phyloP scores from a whole-genome alignment of 176 grass and related monocot species.

The Pontederia paniculata region DNA sequence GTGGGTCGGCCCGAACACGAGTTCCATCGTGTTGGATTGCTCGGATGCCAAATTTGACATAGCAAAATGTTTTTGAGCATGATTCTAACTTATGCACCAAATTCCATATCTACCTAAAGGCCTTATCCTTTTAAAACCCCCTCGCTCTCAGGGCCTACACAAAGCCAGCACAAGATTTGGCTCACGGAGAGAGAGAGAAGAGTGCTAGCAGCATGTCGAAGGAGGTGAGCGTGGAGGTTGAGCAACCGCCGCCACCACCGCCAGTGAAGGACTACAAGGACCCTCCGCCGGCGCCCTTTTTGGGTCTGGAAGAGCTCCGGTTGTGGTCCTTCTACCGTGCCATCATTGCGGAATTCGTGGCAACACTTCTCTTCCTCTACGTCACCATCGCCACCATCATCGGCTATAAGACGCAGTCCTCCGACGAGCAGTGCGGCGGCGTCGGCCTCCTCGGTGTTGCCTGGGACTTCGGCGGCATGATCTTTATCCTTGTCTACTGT shows the following conservation, averaged over 20 bases:
- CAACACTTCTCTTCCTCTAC: conserved; percentile 15
- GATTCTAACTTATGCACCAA: no score
- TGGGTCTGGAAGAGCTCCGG: not conserved
- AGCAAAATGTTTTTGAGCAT: no score
- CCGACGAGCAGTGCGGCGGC: conserved; percentile 23
- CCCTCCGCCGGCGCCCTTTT: conserved; percentile 4
- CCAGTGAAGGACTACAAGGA: conserved; percentile 4
- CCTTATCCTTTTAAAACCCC: no score
- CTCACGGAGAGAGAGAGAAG: no score
- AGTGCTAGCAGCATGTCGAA: not conserved
- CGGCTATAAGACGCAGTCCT: conserved; percentile 6
- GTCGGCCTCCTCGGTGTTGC: conserved; percentile 84
- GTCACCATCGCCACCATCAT: conserved; percentile 11
- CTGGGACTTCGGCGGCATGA: conserved; percentile 98
- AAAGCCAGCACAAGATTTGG: no score
- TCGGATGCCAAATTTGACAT: no score
- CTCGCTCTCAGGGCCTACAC: no score
- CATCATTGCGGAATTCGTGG: conserved; percentile 9
- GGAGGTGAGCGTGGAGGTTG: not conserved
- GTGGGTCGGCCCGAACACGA: no score
- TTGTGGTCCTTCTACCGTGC: conserved; percentile 14
- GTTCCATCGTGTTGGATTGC: no score
- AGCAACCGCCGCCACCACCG: not conserved
- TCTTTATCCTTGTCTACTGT: conserved; percentile 97
- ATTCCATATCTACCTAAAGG: no score